Evolutionary conservation across 2,329 filamentous ascomycete genomes (phyloP).

Genomic region (Monosporascus cannonballus): DNA sequence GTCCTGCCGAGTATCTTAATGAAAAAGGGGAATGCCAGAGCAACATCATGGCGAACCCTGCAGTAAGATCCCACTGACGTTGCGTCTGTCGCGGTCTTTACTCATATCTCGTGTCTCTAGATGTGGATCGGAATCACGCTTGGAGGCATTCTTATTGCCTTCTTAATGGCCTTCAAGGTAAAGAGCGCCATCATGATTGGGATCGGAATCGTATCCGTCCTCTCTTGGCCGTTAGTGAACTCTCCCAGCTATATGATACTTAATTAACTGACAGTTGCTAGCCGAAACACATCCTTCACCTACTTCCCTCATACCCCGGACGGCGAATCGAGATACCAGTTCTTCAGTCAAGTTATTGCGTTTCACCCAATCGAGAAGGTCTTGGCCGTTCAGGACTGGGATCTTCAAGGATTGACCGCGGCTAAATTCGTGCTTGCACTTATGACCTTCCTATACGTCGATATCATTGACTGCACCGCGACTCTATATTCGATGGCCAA

Average conservation of each 20-base stretch:
- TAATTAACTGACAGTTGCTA: constrained; percentile 21
- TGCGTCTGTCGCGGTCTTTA: not conserved
- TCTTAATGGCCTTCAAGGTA: constrained; percentile 73
- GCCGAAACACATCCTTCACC: constrained; percentile 61
- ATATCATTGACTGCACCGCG: constrained; percentile 72
- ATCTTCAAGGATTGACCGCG: constrained; percentile 45
- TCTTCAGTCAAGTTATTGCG: constrained; percentile 66
- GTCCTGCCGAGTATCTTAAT: constrained; percentile 49
- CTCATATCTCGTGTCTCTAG: constrained; percentile 27
- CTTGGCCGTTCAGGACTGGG: constrained; percentile 61
- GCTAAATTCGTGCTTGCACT: constrained; percentile 64
- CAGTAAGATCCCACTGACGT: constrained; percentile 34
- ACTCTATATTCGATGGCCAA: constrained; percentile 78
- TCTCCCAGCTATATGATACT: not conserved
- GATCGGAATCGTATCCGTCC: constrained; percentile 63
- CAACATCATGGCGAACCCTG: constrained; percentile 71
- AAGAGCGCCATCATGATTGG: constrained; percentile 71
- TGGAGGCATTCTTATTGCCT: constrained; percentile 71
- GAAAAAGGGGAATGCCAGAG: constrained; percentile 44
- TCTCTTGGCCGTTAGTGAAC: constrained; percentile 63
- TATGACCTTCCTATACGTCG: constrained; percentile 74
- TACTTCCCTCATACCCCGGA: constrained; percentile 63
- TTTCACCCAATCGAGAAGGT: constrained; percentile 65
- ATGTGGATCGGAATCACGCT: constrained; percentile 83
- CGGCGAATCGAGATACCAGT: constrained; percentile 61